Evolutionary conservation across 768 basidiomycete genomes (phyloP).

Genomic region (Lentinula raphanica): DNA sequence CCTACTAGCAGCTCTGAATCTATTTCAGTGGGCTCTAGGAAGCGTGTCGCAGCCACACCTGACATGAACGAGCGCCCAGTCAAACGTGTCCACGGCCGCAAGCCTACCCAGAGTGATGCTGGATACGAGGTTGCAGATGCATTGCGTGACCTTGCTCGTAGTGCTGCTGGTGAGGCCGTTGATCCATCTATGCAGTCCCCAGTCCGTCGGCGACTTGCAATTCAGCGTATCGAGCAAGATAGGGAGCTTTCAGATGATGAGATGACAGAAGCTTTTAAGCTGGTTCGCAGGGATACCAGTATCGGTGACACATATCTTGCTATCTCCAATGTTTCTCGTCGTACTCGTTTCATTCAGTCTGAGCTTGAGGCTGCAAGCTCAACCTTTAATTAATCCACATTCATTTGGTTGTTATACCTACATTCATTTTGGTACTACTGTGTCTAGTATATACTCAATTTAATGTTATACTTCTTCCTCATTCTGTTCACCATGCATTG

Average conservation of each 20-base stretch:
- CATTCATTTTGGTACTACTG: no score
- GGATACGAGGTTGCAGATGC: neutral
- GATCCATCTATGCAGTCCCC: neutral
- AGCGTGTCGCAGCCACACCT: neutral
- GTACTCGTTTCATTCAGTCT: neutral
- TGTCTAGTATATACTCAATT: no score
- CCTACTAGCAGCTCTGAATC: no score
- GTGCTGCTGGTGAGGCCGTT: neutral
- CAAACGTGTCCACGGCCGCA: neutral
- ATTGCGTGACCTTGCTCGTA: neutral
- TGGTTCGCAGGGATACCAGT: neutral
- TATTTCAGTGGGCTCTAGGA: no score
- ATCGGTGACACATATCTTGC: neutral
- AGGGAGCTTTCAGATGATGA: neutral
- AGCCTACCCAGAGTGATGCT: neutral
- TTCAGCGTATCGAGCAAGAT: neutral
- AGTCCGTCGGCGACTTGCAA: neutral
- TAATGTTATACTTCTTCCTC: no score
- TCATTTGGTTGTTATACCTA: no score
- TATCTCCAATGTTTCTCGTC: neutral
- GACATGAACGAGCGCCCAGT: neutral
- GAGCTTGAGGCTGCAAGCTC: neutral
- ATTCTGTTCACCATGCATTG: no score
- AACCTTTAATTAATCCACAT: no score
- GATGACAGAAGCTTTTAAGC: neutral